Base-by-base conservation (phyloP, 495 filamentous ascomycete genomes). In the Hyaloscypha hepaticicola region DNA sequence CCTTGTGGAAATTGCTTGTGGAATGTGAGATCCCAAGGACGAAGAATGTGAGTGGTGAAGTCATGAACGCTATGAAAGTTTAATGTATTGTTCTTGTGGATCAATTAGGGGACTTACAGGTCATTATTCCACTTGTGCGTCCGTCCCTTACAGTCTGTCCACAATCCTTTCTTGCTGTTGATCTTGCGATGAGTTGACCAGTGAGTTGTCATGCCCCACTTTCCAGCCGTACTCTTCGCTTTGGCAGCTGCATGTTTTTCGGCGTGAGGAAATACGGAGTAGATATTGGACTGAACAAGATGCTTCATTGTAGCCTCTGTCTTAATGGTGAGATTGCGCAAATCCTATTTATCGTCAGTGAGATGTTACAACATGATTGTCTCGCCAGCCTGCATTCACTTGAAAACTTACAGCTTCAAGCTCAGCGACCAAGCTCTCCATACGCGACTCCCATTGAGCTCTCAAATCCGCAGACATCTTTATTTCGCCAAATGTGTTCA, bases 101-200 rank as follows among this genome's bases (percentile, higher is more conserved):
- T 11, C 11, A 48, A 12, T 6, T 25, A n/a, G 5, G 38, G 19
- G 14, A 57, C 64, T 61, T 58, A 66, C 64, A 66, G 41, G 22
- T 52, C 28, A 11, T 58, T 51, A 49, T 66, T 66, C 64, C 64
- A 66, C 21, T 38, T 62, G 24, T 62, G 53, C 1, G 50, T 24
- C 1, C n/a, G 22, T 5, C 53, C 38, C 41, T 66, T 66, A 5
- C 6, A 41, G 26, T 58, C 53, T 34, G 14, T 50, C 58, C 51
- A 66, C 3, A 57, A 19, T 1, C 64, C 64, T 28, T 22, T 27
- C 12, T 33, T 16, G 9, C 33, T 51, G 53, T 66, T 66, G 21
- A 57, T 34, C n/a, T 27, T 38, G 27, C 38, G 5, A 53, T 66
- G 64, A 19, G 64, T 66, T 19, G n/a, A 22, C 64, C 64, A 66